Evolutionary conservation across 257 asterid species (phyloP).

Genomic region (Coffea eugenioides): DNA sequence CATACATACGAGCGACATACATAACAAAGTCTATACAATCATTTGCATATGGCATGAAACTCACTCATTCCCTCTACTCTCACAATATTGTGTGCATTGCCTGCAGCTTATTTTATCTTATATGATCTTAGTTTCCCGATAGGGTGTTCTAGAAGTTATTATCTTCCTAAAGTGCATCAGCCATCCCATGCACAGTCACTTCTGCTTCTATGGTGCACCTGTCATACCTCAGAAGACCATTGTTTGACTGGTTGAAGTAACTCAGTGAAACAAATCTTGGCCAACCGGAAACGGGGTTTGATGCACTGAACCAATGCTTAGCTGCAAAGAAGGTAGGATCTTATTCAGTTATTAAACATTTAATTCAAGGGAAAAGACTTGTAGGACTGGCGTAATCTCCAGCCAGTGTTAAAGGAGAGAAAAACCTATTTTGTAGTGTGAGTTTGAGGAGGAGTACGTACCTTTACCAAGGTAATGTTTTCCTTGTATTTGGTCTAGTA

Average conservation of each 20-base stretch:
- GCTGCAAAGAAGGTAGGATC: conserved; percentile 38
- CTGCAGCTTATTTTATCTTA: not conserved
- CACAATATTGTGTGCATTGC: not conserved
- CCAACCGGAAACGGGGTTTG: conserved; percentile 18
- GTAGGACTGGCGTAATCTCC: too few species aligned
- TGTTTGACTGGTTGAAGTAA: not conserved
- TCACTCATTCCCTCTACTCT: not conserved
- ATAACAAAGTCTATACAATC: not conserved
- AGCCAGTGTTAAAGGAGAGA: not conserved
- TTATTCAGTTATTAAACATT: not conserved
- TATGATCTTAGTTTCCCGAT: not conserved
- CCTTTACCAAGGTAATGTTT: conserved; percentile 47
- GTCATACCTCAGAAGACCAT: conserved; percentile 9
- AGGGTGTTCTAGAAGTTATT: not conserved
- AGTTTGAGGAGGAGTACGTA: conserved; percentile 21
- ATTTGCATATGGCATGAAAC: not conserved
- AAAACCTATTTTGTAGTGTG: not conserved
- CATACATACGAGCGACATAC: not conserved
- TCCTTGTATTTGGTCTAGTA: conserved; percentile 45
- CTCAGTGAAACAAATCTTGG: conserved; percentile 16
- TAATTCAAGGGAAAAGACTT: not conserved
- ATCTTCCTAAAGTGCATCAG: conserved; percentile 4
- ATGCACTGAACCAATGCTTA: conserved; percentile 49
- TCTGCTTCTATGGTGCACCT: conserved; percentile 21
- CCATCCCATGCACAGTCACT: conserved; percentile 17